Evolutionary conservation across 805 yeast genomes (phyloP).

Genomic region (Kluyveromyces wickerhamii): DNA sequence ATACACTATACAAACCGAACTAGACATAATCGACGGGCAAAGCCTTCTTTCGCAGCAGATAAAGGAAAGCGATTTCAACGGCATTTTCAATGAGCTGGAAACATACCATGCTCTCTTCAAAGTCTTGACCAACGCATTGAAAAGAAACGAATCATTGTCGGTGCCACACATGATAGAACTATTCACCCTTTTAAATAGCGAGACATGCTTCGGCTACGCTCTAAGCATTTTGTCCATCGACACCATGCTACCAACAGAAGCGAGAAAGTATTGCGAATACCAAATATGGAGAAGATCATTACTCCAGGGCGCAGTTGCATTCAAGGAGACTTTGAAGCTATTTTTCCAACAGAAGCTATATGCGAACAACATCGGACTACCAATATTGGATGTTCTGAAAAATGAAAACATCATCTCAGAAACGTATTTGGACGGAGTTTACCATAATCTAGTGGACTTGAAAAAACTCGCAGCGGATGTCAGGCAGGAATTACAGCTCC

Average conservation of each 20-base stretch:
- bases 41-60: conserved; percentile 29
- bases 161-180: conserved; percentile 44
- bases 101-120: conserved; percentile 17
- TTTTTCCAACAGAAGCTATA: conserved; percentile 31
- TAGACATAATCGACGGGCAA: conserved; percentile 45
- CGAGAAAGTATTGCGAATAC: conserved; percentile 26
- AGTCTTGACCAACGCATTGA: conserved; percentile 19
- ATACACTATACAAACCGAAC: conserved; percentile 41
- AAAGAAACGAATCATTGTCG: conserved; percentile 32
- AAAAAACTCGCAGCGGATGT: conserved; percentile 20
- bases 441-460: conserved; percentile 8
- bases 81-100: conserved; percentile 10
- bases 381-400: conserved; percentile 15
- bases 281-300: conserved; percentile 56
- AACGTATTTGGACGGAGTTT: conserved; percentile 15
- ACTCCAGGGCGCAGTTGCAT: conserved; percentile 43
- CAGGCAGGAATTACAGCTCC: conserved; percentile 24
- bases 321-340: conserved; percentile 34
- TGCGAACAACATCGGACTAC: conserved; percentile 23
- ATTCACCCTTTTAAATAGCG: conserved; percentile 39
- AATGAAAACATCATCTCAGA: conserved; percentile 12
- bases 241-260: conserved; percentile 7
- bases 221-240: conserved; percentile 42
- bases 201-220: conserved; percentile 36
- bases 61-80: conserved; percentile 7